Base-by-base conservation (phyloP, 345 rosid genomes). In the Euphorbia pulcherrima region DNA sequence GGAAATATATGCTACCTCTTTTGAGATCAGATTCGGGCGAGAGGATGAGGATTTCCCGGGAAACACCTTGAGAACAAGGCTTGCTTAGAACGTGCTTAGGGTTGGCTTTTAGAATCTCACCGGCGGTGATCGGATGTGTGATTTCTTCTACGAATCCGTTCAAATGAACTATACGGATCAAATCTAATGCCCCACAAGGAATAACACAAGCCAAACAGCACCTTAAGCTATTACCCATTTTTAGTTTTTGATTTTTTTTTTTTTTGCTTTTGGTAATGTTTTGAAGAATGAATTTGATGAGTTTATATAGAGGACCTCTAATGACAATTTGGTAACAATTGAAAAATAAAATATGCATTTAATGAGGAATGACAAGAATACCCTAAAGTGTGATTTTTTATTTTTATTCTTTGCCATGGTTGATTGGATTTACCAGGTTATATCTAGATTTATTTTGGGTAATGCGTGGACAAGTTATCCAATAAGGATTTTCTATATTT, bases 121-220 rank as follows among this genome's bases (percentile, higher is more conserved):
- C 87, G 23, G 98, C 97, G 10, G 96, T 90, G 77, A 89, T 64
- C 0, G 92, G 90, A 24, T 82, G 75, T 1, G 96, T 85, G 4
- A 89, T 85, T 56, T 93, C 98, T 24, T 93, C 94, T 16, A 90
- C 89, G 70, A 76, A 71, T 73, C 98, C 97, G 54, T 84, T 86
- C 65, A 93, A 72, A 76, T 91, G 99, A 72, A 94, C 97, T 73
- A 94, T 82, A 5, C 99, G 83, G 78, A 91, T 91, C 82, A 94
- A 80, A 64, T 94, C 99, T 58, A 94, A 85, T 52, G 97, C 99
- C 56, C 97, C 99, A 69, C 93, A 91, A 1, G 99, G 97, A 77
- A 91, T 90, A 61, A 94, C 86, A 73, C 97, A 94, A 39, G 96
- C 95, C 83, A 94, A 79, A 72, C 96, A 94, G 55, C 96, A 94